Evolutionary conservation across 169 alveolate species (phyloP).

Genomic region (Plasmodium vinckei): DNA sequence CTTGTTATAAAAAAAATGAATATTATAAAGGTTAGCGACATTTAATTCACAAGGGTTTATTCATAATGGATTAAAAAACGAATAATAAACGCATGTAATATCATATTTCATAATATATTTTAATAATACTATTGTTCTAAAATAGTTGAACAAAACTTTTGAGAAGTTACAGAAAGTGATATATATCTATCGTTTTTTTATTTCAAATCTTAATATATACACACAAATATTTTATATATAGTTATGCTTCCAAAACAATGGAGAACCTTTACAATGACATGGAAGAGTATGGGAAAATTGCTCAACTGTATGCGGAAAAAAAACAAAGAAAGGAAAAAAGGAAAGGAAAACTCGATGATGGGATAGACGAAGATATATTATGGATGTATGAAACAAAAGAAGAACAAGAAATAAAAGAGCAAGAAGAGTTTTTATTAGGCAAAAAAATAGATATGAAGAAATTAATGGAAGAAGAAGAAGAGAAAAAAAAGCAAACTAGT

Average conservation of each 20-base stretch:
- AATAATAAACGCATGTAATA: too few species aligned
- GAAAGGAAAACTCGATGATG: conserved; percentile 27
- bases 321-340: conserved; percentile 49
- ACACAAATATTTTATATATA: too few species aligned
- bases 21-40: too few species aligned
- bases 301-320: conserved; percentile 62
- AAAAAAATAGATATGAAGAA: conserved; percentile 69
- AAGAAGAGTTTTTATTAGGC: conserved; percentile 70
- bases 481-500: conserved; percentile 20
- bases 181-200: too few species aligned
- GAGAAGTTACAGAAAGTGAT: too few species aligned
- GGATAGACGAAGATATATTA: conserved; percentile 61
- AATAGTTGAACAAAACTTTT: too few species aligned
- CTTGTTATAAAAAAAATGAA: too few species aligned
- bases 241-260: conserved; percentile 14
- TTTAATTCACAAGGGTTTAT: too few species aligned
- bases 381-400: conserved; percentile 77
- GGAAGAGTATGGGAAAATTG: conserved; percentile 75
- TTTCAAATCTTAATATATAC: too few species aligned
- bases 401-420: conserved; percentile 68
- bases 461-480: conserved; percentile 63
- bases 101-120: too few species aligned
- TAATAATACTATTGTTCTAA: too few species aligned
- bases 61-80: too few species aligned
- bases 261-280: conserved; percentile 72